Base-by-base conservation (phyloP, 768 basidiomycete genomes). In the Podaxis sp. region DNA sequence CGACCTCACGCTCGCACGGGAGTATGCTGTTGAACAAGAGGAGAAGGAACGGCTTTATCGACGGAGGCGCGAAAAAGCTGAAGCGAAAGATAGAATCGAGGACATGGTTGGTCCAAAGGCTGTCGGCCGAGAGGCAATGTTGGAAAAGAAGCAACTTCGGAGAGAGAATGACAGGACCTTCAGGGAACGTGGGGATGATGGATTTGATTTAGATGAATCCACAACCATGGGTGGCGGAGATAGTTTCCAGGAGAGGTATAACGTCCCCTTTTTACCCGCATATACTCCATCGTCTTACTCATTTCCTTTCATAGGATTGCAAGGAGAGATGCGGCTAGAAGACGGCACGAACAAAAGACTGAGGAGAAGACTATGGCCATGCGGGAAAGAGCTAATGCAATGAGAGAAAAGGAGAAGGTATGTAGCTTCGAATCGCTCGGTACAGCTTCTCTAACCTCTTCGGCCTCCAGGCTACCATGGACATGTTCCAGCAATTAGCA, bases 401-500 rank as follows among this genome's bases (percentile, higher is more conserved):
- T 86, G 61, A 86, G 82, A 66, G 86, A 89, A 68, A 95, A 91
- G 69, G 94, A 97, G 67, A 87, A 86, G 71, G 79, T 76, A 35
- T 35, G 51, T 52, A 55, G 35, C 32, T 44, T 38, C 23, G 38
- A 32, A 40, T 16, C 35, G 50, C 35, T 47, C 55, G 37, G 44
- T 50, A 46, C 58, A 51, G 50, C 59, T n/a, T n/a, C 61, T 60
- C 11, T 50, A 62, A 25, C 55, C 7, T 23, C 40, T 23, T 56
- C 25, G 48, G 25, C 14, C 42, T 55, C 25, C 18, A 80, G 79
- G 90, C 87, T 16, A 97, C 93, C 0, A 98, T 98, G 93, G 93
- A 93, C 60, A 95, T 95, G 93, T 94, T 97, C 73, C 91, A 91
- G 73, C 86, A 89, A 65, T 75, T 96, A 70, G 95, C 94, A n/a